A percentile compares a stretch with the other conserved stretches of the same genome.
Conservation (phyloP, 805 yeast genomes). For the Citeromyces matritensis region DNA sequence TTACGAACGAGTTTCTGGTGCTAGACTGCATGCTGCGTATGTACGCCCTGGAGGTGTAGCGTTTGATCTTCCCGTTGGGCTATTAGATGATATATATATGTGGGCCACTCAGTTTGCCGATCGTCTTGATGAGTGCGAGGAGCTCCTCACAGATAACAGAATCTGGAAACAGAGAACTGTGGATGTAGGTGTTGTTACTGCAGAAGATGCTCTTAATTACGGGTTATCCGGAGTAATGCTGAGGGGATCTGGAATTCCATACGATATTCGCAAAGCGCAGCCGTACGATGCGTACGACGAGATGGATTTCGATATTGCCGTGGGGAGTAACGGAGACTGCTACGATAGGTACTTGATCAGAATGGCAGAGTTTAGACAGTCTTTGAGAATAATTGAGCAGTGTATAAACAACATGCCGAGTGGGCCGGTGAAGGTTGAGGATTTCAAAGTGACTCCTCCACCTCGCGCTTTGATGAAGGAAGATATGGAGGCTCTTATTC, state of each 20-base stretch:
- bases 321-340: slow-evolving; percentile 80
- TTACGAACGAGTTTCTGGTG: slow-evolving; percentile 83
- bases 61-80: slow-evolving; percentile 75
- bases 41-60: slow-evolving; percentile 89
- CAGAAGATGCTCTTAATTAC: slow-evolving; percentile 78
- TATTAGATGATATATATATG: slow-evolving; percentile 83
- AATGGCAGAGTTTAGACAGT: slow-evolving; percentile 88
- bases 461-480: slow-evolving; percentile 74
- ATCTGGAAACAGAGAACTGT: slow-evolving; percentile 83
- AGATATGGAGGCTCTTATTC: slow-evolving; percentile 86
- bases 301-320: slow-evolving; percentile 80
- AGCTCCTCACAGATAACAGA: slow-evolving; percentile 77
- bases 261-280: slow-evolving; percentile 71
- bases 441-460: slow-evolving; percentile 74
- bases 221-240: slow-evolving; percentile 79
- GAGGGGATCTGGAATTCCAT: slow-evolving; percentile 83
- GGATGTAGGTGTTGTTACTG: slow-evolving; percentile 67
- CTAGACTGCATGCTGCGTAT: slow-evolving; percentile 79
- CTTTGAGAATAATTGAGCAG: slow-evolving; percentile 77
- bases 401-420: slow-evolving; percentile 87
- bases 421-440: slow-evolving; percentile 85
- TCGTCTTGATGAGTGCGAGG: slow-evolving; percentile 83
- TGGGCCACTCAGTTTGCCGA: slow-evolving; percentile 96
- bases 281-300: slow-evolving; percentile 84
- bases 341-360: slow-evolving; percentile 80